phyloP scores from a whole-genome alignment of 2,329 filamentous ascomycete genomes.

The Hypoxylon sp. region DNA sequence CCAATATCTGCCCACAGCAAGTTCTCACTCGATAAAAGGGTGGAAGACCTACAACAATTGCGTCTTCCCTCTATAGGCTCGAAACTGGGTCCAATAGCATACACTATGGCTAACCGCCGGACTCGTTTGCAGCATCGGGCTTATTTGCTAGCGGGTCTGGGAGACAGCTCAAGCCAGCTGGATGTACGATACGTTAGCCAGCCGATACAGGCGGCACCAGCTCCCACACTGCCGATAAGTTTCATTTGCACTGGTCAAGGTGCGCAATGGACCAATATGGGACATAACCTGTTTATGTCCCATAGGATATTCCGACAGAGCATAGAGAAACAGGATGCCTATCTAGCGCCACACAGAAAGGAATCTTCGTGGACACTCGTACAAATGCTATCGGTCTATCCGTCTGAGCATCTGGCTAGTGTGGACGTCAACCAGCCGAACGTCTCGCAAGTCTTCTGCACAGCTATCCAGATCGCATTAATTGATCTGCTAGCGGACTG shows the following conservation, averaged over 20 bases:
- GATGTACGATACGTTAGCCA: neutral
- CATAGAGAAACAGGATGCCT: constrained; percentile 25
- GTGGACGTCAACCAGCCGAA: too few species aligned
- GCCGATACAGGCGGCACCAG: neutral
- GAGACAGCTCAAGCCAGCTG: neutral
- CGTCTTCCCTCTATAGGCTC: too few species aligned
- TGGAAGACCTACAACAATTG: too few species aligned
- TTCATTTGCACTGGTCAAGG: constrained; percentile 53
- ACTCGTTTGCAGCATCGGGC: neutral
- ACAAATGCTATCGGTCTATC: too few species aligned
- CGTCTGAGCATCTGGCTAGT: too few species aligned
- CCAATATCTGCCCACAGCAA: constrained; percentile 20
- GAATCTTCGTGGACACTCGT: too few species aligned
- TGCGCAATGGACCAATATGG: constrained; percentile 46
- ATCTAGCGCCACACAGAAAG: too few species aligned
- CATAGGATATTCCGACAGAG: constrained; percentile 22
- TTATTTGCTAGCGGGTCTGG: neutral
- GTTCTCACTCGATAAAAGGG: too few species aligned
- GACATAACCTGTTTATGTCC: too few species aligned
- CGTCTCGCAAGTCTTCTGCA: constrained; percentile 42
- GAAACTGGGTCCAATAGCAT: neutral
- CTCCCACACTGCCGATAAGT: constrained; percentile 17
- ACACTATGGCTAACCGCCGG: neutral
- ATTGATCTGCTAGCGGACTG: constrained; percentile 36
- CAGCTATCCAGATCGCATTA: constrained; percentile 48